Conservation (phyloP, 345 rosid species). For the Euclidium syriacum region DNA sequence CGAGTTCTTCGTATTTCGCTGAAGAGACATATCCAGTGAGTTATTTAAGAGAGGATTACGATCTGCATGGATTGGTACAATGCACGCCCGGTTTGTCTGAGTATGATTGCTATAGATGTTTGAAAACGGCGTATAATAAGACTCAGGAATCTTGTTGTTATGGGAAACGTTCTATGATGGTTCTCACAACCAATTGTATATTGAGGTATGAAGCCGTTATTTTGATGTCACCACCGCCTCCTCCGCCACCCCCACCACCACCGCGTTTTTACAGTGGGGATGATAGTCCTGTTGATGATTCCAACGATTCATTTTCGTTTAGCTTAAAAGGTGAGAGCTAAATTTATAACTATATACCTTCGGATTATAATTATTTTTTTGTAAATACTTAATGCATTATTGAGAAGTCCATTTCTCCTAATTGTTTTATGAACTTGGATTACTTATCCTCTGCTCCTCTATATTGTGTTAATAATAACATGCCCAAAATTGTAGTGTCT, state of each 20-base stretch:
- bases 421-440: too few species aligned
- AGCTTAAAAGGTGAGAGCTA: background rate
- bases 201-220: conserved; percentile 1
- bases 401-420: too few species aligned
- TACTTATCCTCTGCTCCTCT: too few species aligned
- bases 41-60: conserved; percentile 1
- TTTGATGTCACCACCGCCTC: conserved; percentile 6
- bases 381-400: too few species aligned
- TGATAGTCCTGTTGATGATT: background rate
- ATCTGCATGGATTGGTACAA: conserved; percentile 6
- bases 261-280: background rate
- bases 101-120: conserved; percentile 15
- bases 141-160: conserved; percentile 10
- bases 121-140: conserved; percentile 10
- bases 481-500: too few species aligned
- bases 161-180: background rate
- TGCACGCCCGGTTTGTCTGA: conserved; percentile 13
- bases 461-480: too few species aligned
- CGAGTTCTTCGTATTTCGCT: conserved; percentile 8
- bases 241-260: conserved; percentile 5
- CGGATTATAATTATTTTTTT: too few species aligned
- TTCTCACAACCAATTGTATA: conserved; percentile 1
- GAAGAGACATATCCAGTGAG: background rate
- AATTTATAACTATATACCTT: background rate
- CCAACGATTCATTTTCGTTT: background rate